Evolutionary conservation across 2,329 filamentous ascomycete genomes (phyloP), one percentile per base, ranked within the genome.

Genomic region (Pezicula carpinea): DNA sequence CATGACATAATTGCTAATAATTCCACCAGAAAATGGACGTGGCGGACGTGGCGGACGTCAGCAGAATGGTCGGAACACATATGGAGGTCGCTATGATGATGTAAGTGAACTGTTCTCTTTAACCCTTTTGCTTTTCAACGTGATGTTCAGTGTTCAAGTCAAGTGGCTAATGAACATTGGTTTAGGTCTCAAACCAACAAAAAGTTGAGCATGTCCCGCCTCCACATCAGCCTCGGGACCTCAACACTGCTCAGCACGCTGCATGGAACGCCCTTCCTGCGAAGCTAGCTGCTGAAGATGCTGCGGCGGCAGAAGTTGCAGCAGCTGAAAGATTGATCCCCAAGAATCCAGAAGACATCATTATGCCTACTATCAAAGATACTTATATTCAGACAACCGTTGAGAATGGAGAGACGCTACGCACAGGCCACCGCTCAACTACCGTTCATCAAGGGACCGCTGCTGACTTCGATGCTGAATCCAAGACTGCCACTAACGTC

Each of bases 381-480:
- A 64, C 59, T 1, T 64, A 59, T 45, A 57, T 60, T 18, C 49
- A 64, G 45, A 60, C 56, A 7, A 43, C 46, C 26, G 50, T 48
- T 17, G 59, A 64, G 21, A 57, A 54, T 52, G 69, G 69, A 46
- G 49, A 46, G 22, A 42, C 42, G 8, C 46, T 48, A 13, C 55
- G 53, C 10, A 61, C 58, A 29, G 58, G 58, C 14, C 41, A 50
- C 3, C 54, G 43, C 42, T 22, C 46, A 7, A 55, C 49, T 10
- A 46, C 29, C 21, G 38, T 40, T 21, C 38, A 40, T 40, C 38
- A 40, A 23, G 38, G 38, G 5, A 23, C 18, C 18, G n/a, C n/a
- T 26, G n/a, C 19, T 39, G 33, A 29, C 14, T 32, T 10, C 18
- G 17, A 22, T 17, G 26, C 32, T 6, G 40, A 15, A 26, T 35